Conservation (phyloP, 176 grass and related monocot species). For the Eleusine coracana region DNA sequence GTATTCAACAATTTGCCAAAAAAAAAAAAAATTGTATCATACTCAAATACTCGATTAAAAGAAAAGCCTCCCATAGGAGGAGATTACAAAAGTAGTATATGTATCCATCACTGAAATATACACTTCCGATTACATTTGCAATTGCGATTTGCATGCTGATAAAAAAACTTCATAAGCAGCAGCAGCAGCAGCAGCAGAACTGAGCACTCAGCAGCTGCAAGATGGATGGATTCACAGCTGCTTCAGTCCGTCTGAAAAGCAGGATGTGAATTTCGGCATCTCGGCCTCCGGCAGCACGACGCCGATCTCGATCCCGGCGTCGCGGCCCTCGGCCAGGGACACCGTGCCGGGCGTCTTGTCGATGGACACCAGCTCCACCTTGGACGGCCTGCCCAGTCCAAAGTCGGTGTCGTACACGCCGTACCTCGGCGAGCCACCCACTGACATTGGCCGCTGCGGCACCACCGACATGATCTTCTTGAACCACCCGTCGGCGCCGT, state of each 20-base stretch:
- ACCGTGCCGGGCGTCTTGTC: constrained; percentile 93
- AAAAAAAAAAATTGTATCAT: not conserved
- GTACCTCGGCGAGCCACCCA: constrained; percentile 87
- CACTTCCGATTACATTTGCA: not conserved
- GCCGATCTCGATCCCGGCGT: constrained; percentile 82
- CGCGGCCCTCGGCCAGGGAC: constrained; percentile 71
- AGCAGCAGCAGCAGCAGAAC: not conserved
- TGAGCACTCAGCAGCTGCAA: not conserved
- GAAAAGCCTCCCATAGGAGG: not conserved
- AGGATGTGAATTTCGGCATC: constrained; percentile 58
- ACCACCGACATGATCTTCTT: constrained; percentile 75
- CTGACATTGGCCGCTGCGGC: constrained; percentile 77
- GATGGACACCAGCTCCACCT: constrained; percentile 88
- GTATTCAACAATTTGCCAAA: not conserved
- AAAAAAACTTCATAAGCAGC: not conserved
- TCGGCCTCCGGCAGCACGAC: constrained; percentile 71
- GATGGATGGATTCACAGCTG: constrained; percentile 5
- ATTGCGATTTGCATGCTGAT: not conserved
- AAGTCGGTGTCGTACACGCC: constrained; percentile 81
- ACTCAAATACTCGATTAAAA: not conserved
- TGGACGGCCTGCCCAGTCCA: constrained; percentile 62
- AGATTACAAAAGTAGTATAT: not conserved
- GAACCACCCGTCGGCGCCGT: constrained; percentile 82
- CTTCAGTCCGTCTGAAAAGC: constrained; percentile 54
- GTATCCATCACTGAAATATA: constrained; percentile 30